Evolutionary conservation across 768 basidiomycete genomes (phyloP), one percentile per base, ranked within the genome.

Genomic region (Mycena filopes): DNA sequence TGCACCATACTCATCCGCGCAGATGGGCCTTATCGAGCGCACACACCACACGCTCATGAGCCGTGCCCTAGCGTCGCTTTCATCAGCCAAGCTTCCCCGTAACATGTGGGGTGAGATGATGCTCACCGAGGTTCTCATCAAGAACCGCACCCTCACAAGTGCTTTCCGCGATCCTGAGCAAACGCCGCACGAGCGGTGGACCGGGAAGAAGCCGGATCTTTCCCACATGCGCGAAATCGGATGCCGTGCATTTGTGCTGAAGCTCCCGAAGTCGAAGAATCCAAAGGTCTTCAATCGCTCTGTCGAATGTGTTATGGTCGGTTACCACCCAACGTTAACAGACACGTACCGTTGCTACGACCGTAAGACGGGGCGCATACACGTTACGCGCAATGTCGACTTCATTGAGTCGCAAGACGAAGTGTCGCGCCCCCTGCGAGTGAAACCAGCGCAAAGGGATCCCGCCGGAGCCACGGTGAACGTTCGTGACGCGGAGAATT

Each of bases 41-140:
- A 55, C 54, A 3, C 54, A 55, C 11, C 54, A 46, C 23, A 46
- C 45, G 5, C 25, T 46, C 11, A 46, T 46, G 45, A 46, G 45
- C 15, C 45, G 45, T 12, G 26, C 28, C n/a, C 18, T 55, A 21
- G 54, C 54, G 9, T 55, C 41, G 4, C n/a, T 55, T 7, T 55
- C 54, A 15, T 55, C 54, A 43, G 54, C 54, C 4, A 55, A 55
- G 9, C 42, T 55, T 3, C 54, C 54, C 21, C 54, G 41, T 5
- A 55, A 55, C 20, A 29, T 55, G 41, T 55, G 54, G 54, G 54
- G 54, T 12, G 49, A 51, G 49, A n/a, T 51, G 49, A 36, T 51
- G 33, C 49, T 51, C 33, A 51, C 49, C 49, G 74, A 66, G 6
- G 57, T 36, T 21, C 73, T 74, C 25, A 28, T 77, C 4, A 29